Evolutionary conservation across 208 protist species (phyloP), one percentile per base, ranked within the genome.

Genomic region (Vickermania ingenoplastis): DNA sequence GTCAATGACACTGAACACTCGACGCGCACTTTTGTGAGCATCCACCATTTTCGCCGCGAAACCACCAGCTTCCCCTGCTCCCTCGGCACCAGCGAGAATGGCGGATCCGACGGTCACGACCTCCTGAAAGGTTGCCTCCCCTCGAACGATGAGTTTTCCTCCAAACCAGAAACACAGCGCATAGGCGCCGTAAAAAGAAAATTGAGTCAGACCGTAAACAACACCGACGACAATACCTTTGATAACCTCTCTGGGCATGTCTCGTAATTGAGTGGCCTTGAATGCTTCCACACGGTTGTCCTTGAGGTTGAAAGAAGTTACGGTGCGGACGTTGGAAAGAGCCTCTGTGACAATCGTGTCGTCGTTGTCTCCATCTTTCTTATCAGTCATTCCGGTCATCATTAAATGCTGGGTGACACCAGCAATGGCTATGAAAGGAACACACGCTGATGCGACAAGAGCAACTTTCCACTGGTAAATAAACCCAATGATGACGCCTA

Each of bases 81-180:
- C 67, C 65, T 75, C 71, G 24, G 81, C 73, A 23, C 76, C 80
- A 68, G 87, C 75, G 26, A 92, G 50, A n/a, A 87, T 54, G 2
- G 81, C 71, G 65, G 81, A 66, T 4, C 59, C 50, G 14, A 77
- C 64, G 22, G 83, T 69, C 26, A 78, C 58, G 26, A 92, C 80
- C 26, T 75, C 30, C 49, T 77, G 29, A 57, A 92, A 89, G 24
- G 69, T 53, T 0, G 81, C 77, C 61, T 92, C 77, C 26, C 85
- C 85, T 27, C 73, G 24, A 3, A 13, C 29, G 29, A 89, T 88
- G 31, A 92, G 77, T 64, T 81, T 82, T 5, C 81, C 72, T 36
- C 85, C 85, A 53, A 88, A 92, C 82, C 85, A 92, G 65, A 75
- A 92, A 60, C 73, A 79, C 25, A 92, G 75, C 2, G 73, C 72